Evolutionary conservation across 257 asterid genomes (phyloP), one percentile per base, ranked within the genome.

Genomic region (Ligustrum vulgare): DNA sequence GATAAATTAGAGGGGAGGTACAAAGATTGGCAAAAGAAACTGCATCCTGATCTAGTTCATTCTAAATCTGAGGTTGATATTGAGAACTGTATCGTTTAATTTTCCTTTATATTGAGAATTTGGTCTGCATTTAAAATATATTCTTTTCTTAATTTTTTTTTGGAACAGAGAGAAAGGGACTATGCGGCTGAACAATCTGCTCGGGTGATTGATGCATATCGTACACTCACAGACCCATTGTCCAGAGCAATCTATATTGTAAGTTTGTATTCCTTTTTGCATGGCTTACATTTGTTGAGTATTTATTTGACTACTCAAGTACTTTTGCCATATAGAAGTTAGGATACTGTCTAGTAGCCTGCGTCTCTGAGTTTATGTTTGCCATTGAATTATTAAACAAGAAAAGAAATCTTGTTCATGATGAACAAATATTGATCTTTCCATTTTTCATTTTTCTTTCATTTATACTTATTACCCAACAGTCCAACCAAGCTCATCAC

Each of bases 181-280:
- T 92, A 87, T 75, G 98, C 99, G 4, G 97, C 99, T 83, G 94
- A 88, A 81, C 99, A 94, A 79, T 94, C 99, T 78, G 96, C 96
- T 25, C 88, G 96, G 76, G 96, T 94, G 72, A 91, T 83, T 32
- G 93, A 90, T 82, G 97, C 99, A 47, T 92, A 91, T 80, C 93
- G 93, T 70, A 92, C 98, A 1, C 91, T 94, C 47, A 78, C 89
- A 43, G 91, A 93, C 67, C 96, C 95, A 3, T 78, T 95, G 82
- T 81, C 84, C 43, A 88, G 99, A 83, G 97, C 97, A 58, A 85
- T 81, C 80, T 95, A 95, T 78, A 82, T 91, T 69, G 98, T 94
- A 94, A 34, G 91, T 80, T 70, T 80, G 8, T 77, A 41, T 67
- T 78, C 58, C 41, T 8, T 76, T 72, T 43, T 41, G 36, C 31